Percentiles rank a stretch among this genome's conserved stretches.
phyloP scores from a whole-genome alignment of 495 filamentous ascomycete genomes.

The Opeltia flavorubescens region DNA sequence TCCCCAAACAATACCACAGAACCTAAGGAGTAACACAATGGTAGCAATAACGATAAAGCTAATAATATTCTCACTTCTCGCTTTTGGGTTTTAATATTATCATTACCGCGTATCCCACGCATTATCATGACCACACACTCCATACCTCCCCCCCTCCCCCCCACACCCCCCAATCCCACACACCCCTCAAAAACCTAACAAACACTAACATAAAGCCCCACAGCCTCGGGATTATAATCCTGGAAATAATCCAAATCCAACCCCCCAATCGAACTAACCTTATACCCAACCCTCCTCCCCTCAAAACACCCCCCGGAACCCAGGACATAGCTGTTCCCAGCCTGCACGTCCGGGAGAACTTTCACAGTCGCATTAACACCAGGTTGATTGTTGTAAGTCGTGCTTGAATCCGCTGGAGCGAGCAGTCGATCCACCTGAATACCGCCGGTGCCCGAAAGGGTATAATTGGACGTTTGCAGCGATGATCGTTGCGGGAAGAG shows the following conservation, averaged over 20 bases:
- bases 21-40: no score
- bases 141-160: no score
- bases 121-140: no score
- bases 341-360: slow-evolving; percentile 28
- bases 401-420: slow-evolving; percentile 24
- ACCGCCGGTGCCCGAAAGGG: slow-evolving; percentile 41
- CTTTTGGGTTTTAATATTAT: no score
- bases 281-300: slow-evolving; percentile 33
- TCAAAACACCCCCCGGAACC: slow-evolving; percentile 41
- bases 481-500: slow-evolving; percentile 41
- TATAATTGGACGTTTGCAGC: slow-evolving; percentile 41
- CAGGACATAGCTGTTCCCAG: slow-evolving; percentile 43
- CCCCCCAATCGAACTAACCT: slow-evolving; percentile 36
- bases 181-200: no score
- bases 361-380: slow-evolving; percentile 31
- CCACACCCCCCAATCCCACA: no score
- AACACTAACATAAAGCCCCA: slow-evolving; percentile 48
- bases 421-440: slow-evolving; percentile 37
- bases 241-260: slow-evolving; percentile 50
- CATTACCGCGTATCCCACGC: no score
- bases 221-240: slow-evolving; percentile 44
- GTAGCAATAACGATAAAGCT: no score
- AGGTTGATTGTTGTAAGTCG: slow-evolving; percentile 37
- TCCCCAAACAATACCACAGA: no score
- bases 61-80: no score